phyloP scores from a whole-genome alignment of 2,329 filamentous ascomycete species.

The Onygenales sp. region DNA sequence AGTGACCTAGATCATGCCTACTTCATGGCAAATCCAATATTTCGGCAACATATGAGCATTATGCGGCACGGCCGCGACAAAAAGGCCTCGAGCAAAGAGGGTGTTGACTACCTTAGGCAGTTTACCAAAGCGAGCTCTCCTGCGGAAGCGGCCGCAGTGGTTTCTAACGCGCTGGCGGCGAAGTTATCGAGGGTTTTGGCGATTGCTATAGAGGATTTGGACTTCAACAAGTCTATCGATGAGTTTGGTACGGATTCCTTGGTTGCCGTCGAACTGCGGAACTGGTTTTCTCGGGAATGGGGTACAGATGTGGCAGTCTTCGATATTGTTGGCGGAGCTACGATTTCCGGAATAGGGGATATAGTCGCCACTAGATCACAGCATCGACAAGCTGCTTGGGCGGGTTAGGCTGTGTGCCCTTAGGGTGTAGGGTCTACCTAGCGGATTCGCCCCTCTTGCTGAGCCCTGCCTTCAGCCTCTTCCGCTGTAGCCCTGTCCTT shows the following conservation, averaged over 20 bases:
- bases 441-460: too few relatives aligned
- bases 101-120: conserved; percentile 5
- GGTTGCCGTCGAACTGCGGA: conserved; percentile 36
- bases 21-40: not conserved
- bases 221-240: conserved; percentile 18
- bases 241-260: conserved; percentile 34
- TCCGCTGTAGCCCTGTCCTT: too few relatives aligned
- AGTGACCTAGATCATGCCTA: not conserved
- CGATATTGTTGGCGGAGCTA: conserved; percentile 28
- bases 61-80: not conserved
- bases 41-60: not conserved
- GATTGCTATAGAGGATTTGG: conserved; percentile 22
- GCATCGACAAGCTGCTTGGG: not conserved
- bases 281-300: conserved; percentile 28
- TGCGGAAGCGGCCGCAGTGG: conserved; percentile 8
- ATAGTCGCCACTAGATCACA: not conserved
- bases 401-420: too few relatives aligned
- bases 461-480: too few relatives aligned
- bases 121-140: conserved; percentile 11
- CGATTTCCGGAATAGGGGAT: not conserved
- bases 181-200: conserved; percentile 26
- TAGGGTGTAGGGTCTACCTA: too few relatives aligned
- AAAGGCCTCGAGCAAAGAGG: not conserved
- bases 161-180: conserved; percentile 16
- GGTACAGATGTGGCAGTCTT: conserved; percentile 26